A percentile compares a stretch with the other conserved stretches of the same genome.
phyloP scores from a whole-genome alignment of 805 yeast genomes.

The Starmera quercuum region DNA sequence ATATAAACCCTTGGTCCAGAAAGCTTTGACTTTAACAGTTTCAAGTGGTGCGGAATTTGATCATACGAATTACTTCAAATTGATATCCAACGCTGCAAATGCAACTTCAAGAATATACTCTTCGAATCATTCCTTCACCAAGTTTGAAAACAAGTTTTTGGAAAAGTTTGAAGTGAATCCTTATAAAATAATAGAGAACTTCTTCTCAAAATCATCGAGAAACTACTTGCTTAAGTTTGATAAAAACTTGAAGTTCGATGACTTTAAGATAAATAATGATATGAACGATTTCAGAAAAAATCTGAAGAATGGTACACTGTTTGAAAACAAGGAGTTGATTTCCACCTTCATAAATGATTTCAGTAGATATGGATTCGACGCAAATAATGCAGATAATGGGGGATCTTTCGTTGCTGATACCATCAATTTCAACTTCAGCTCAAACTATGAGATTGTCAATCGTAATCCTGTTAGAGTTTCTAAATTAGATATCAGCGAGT shows the following conservation, averaged over 20 bases:
- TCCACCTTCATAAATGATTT: constrained; percentile 20
- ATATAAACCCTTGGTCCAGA: constrained; percentile 24
- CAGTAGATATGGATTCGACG: constrained; percentile 18
- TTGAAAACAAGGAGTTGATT: constrained; percentile 17
- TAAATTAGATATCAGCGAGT: constrained; percentile 27
- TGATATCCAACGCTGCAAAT: constrained; percentile 27
- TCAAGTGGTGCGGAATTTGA: constrained; percentile 17
- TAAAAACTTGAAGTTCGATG: constrained; percentile 20
- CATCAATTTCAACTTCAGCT: constrained; percentile 21
- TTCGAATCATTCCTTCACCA: constrained; percentile 27
- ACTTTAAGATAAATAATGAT: constrained; percentile 19
- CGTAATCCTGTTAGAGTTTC: constrained; percentile 25
- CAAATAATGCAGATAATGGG: constrained; percentile 10
- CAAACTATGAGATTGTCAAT: constrained; percentile 16
- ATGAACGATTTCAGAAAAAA: constrained; percentile 16
- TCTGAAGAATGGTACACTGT: constrained; percentile 14
- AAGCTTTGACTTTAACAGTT: constrained; percentile 27
- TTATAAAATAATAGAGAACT: constrained; percentile 23
- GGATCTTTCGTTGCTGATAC: constrained; percentile 20
- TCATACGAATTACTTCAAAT: constrained; percentile 23
- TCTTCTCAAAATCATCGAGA: constrained; percentile 28
- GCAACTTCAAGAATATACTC: constrained; percentile 25
- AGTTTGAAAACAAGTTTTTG: constrained; percentile 30
- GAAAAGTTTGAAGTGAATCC: constrained; percentile 34
- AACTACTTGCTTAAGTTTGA: constrained; percentile 26